phyloP scores from a whole-genome alignment of 129 eudicot genomes.

The Helianthus tuberosus region DNA sequence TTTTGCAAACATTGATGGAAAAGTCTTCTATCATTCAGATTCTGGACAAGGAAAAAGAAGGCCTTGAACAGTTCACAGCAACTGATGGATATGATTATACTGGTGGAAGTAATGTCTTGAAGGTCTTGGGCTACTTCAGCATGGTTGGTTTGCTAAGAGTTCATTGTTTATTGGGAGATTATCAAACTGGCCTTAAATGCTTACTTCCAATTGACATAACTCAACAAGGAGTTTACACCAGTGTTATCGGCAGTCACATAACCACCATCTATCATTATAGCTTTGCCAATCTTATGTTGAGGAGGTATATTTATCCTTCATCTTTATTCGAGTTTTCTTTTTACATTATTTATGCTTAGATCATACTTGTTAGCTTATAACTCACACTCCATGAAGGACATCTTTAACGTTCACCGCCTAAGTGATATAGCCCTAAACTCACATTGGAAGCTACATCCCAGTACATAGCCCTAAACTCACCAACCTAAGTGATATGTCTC shows the following conservation, averaged over 20 bases:
- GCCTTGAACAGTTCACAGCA: constrained; percentile 83
- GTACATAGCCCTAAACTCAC: too few relatives aligned
- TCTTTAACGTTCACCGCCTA: too few relatives aligned
- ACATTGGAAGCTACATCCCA: too few relatives aligned
- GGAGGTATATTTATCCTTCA: too few relatives aligned
- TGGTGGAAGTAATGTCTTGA: constrained; percentile 97
- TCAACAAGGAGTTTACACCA: constrained; percentile 90
- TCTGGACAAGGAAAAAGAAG: constrained; percentile 87
- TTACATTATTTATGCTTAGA: too few relatives aligned
- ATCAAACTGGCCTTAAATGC: constrained; percentile 93
- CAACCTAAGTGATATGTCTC: too few relatives aligned
- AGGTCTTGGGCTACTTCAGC: constrained; percentile 97
- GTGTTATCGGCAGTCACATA: constrained; percentile 92
- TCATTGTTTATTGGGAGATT: constrained; percentile 95
- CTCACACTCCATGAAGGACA: too few relatives aligned
- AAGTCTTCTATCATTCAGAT: constrained; percentile 77
- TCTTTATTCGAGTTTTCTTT: too few relatives aligned
- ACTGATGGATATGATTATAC: constrained; percentile 89
- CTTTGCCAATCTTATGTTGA: constrained; percentile 94
- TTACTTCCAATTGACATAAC: constrained; percentile 86
- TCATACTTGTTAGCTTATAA: too few relatives aligned
- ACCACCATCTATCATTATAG: constrained; percentile 94
- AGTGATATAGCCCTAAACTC: too few relatives aligned
- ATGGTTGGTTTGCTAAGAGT: constrained; percentile 95
- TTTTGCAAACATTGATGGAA: constrained; percentile 91